phyloP scores from a whole-genome alignment of 441 rosid genomes.

The Cnidoscolus chayamansa region DNA sequence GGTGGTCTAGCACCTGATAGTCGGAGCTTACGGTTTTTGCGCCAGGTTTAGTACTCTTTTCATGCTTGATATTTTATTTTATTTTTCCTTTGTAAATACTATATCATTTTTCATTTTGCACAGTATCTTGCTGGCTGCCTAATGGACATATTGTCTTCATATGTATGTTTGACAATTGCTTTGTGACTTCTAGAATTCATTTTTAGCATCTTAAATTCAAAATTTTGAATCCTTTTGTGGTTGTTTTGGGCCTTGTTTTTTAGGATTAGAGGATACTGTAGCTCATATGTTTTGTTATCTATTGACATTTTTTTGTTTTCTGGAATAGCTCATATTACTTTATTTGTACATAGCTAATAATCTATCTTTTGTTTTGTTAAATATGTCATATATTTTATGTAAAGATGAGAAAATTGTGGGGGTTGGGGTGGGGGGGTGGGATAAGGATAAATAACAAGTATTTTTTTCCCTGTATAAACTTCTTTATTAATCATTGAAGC shows the following conservation, averaged over 20 bases:
- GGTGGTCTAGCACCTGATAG: constrained; percentile 92
- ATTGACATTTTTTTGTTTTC: background rate
- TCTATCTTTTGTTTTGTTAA: background rate
- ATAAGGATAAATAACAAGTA: background rate
- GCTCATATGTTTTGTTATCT: background rate
- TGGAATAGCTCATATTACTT: background rate
- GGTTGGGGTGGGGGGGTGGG: background rate
- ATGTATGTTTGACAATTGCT: background rate
- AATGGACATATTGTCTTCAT: background rate
- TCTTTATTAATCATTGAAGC: background rate
- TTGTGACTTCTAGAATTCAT: background rate
- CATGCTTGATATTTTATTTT: constrained; percentile 16
- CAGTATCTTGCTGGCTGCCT: background rate
- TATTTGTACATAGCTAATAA: background rate
- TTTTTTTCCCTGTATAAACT: constrained; percentile 4
- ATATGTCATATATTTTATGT: background rate
- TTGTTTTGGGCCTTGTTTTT: background rate
- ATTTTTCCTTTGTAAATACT: background rate
- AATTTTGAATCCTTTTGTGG: background rate
- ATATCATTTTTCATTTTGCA: background rate
- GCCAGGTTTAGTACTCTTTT: constrained; percentile 55
- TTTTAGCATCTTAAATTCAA: background rate
- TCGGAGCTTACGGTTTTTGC: constrained; percentile 69
- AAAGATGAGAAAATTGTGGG: background rate
- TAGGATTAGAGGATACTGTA: constrained; percentile 4